Evolutionary conservation across 2,329 filamentous ascomycete species (phyloP), one percentile per base, ranked within the genome.

Genomic region (Hypoxylon sp.): DNA sequence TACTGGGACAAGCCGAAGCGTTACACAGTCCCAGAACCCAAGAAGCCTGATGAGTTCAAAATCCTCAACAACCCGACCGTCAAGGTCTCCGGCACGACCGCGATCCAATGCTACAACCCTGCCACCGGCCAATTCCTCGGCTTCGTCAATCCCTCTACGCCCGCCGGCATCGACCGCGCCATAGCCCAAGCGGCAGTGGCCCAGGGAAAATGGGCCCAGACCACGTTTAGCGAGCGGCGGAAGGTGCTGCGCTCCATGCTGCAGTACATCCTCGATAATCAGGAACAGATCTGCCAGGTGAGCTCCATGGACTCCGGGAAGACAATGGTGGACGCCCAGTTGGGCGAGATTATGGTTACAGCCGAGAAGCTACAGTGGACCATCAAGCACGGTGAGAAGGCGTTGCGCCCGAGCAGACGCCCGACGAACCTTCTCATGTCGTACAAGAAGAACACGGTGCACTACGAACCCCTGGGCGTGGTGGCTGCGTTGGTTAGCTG

Each of bases 351-450:
- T 69, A 84, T 99, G 59, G 94, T 97, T 43, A 97, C 96, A 5
- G 90, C 87, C 0, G 96, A 98, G 83, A 97, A 97, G 83, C 85
- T 99, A 65, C 90, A 92, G 75, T 99, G 96, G 96, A 97, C 94
- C 2, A 90, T 98, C 68, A 84, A 89, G 69, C 93, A 99, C 79
- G 96, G 96, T 72, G 94, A 97, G 79, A 88, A 87, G 74, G 92
- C 94, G 0, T 81, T 99, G 70, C 80, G 80, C 34, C 88, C 93
- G 0, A 90, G 91, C 69, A 83, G 83, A 51, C 86, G 96, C 56
- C 93, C 94, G 4, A 97, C 94, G 0, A 97, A 96, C 78, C 84
- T 97, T 47, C 86, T 99, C 68, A 96, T 99, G 93, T 88, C 90
- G 80, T 97, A 98, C 81, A 99, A 99, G 85, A 89, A 87, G 77